Conservation (phyloP, 768 basidiomycete species). For the Termitomyces sp. region DNA sequence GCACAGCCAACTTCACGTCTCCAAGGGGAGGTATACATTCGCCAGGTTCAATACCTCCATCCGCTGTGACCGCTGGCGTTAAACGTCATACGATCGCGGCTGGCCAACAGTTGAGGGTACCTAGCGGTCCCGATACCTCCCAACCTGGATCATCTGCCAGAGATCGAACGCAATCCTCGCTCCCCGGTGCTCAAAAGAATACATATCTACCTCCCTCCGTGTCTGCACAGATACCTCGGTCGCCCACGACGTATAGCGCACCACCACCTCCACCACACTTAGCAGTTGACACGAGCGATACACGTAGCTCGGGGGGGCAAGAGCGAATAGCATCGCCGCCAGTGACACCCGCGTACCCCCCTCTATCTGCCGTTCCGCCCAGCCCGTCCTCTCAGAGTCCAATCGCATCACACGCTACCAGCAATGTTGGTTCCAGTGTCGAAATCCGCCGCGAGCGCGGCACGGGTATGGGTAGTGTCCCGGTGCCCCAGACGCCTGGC, state of each 20-base stretch:
- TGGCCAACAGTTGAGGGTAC: constrained; percentile 20
- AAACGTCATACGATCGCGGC: constrained; percentile 48
- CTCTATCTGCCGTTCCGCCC: constrained; percentile 36
- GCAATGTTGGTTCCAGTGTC: constrained; percentile 49
- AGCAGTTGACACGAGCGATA: constrained; percentile 1
- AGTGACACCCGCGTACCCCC: constrained; percentile 61
- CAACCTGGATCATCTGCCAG: constrained; percentile 14
- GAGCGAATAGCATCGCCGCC: constrained; percentile 29
- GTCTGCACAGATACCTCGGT: constrained; percentile 31
- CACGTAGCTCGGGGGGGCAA: constrained; percentile 1
- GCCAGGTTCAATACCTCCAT: constrained; percentile 21
- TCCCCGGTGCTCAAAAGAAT: constrained; percentile 22
- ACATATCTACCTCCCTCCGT: constrained; percentile 29
- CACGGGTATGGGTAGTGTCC: constrained; percentile 24
- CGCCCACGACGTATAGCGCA: constrained; percentile 51
- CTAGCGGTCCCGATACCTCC: constrained; percentile 16
- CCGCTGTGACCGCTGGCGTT: constrained; percentile 44
- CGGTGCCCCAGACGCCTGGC: constrained; percentile 47
- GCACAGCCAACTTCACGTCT: constrained; percentile 14
- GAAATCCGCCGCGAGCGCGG: constrained; percentile 65
- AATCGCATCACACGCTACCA: constrained; percentile 41
- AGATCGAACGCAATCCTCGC: constrained; percentile 16
- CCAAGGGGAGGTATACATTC: constrained; percentile 12
- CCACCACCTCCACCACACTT: constrained; percentile 28
- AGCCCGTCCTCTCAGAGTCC: constrained; percentile 55